These are phyloP conservation scores for Pseudocercospora crystallina DNA, from an alignment of 2,329 filamentous ascomycete species.

Conservation along the genomic window DNA sequence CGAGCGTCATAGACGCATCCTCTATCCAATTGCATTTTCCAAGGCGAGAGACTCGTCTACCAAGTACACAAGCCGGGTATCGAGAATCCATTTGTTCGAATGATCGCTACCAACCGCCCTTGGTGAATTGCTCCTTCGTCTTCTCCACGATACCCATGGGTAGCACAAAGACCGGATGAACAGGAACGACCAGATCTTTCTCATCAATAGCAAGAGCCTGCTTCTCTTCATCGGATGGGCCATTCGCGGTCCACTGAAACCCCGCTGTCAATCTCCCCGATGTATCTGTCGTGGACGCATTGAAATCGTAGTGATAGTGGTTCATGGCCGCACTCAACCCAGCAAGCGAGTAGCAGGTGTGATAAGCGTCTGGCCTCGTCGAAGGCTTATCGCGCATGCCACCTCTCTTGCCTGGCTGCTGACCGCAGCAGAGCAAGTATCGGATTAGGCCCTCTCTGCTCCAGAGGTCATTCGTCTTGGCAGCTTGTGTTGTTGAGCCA, in stretches of 20 bases:
- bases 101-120: slow-evolving; percentile 10
- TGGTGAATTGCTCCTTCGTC: slow-evolving; percentile 25
- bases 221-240: slow-evolving; percentile 50
- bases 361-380: slow-evolving; percentile 86
- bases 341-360: slow-evolving; percentile 87
- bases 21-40: neutral
- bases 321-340: slow-evolving; percentile 83
- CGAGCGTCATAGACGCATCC: too few relatives aligned
- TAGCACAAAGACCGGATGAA: slow-evolving; percentile 85
- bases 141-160: slow-evolving; percentile 66
- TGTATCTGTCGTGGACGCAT: slow-evolving; percentile 15
- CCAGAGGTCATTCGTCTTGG: slow-evolving; percentile 55
- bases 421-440: slow-evolving; percentile 88
- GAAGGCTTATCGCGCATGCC: slow-evolving; percentile 92
- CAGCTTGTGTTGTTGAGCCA: slow-evolving; percentile 43
- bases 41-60: neutral
- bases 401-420: slow-evolving; percentile 66
- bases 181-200: slow-evolving; percentile 65
- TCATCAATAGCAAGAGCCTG: slow-evolving; percentile 64
- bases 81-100: too few relatives aligned
- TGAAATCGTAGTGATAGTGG: slow-evolving; percentile 48
- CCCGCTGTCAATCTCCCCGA: slow-evolving; percentile 37
- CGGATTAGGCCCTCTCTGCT: slow-evolving; percentile 80
- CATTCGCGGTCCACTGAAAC: slow-evolving; percentile 48
- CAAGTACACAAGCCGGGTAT: neutral